phyloP scores from a whole-genome alignment of 2,329 filamentous ascomycete genomes.

The Hirsutella thompsonii region DNA sequence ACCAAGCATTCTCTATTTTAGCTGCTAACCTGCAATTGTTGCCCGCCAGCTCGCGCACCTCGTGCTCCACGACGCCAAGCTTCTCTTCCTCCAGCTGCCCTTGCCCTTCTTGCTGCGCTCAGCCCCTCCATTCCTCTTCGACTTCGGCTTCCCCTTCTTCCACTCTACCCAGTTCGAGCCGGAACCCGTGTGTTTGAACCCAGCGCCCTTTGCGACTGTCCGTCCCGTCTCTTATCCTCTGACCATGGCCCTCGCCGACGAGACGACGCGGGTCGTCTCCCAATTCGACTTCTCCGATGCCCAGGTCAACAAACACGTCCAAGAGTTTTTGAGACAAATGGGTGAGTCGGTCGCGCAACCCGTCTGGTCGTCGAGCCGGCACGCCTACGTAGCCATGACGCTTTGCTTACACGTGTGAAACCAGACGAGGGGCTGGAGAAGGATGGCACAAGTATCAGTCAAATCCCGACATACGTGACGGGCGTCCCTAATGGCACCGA shows the following conservation, averaged over 20 bases:
- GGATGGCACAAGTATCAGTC: conserved; percentile 72
- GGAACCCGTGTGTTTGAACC: conserved; percentile 40
- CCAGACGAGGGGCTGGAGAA: conserved; percentile 69
- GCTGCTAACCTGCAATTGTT: conserved; percentile 4
- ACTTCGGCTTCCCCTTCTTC: conserved; percentile 19
- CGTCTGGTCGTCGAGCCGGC: not conserved
- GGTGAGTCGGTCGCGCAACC: conserved; percentile 26
- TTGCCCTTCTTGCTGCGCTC: conserved; percentile 7
- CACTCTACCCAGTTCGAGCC: conserved; percentile 19
- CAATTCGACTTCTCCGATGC: conserved; percentile 77
- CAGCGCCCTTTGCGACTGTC: conserved; percentile 38
- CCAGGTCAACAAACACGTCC: conserved; percentile 66
- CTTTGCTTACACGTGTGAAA: conserved; percentile 1
- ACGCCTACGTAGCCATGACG: not conserved
- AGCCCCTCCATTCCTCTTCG: not conserved
- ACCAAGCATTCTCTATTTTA: not conserved
- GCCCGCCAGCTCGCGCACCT: conserved; percentile 34
- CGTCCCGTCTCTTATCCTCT: conserved; percentile 41
- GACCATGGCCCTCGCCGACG: conserved; percentile 50
- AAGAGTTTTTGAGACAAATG: conserved; percentile 82
- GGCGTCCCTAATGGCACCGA: conserved; percentile 93
- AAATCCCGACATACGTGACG: conserved; percentile 96
- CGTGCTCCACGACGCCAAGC: conserved; percentile 35
- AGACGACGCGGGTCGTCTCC: conserved; percentile 67
- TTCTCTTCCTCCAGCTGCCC: conserved; percentile 17